Evolutionary conservation across 768 basidiomycete species (phyloP).

Genomic region (Phanerodontia chrysosporium): DNA sequence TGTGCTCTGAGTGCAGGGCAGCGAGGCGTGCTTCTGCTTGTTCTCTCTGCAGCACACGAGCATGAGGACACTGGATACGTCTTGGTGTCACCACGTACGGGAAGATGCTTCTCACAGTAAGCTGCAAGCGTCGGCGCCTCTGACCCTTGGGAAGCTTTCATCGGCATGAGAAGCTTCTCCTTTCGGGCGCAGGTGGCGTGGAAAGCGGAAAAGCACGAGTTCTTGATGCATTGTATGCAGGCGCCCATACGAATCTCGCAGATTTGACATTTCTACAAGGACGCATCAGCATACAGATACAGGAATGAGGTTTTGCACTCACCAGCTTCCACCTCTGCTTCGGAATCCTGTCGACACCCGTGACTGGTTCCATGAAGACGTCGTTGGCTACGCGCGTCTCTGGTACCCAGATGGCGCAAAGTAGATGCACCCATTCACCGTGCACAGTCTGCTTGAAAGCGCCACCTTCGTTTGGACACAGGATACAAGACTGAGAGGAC

Average conservation of each 20-base stretch:
- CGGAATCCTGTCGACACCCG: constrained; percentile 80
- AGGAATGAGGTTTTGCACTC: constrained; percentile 23
- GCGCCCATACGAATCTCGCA: constrained; percentile 68
- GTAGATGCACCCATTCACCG: constrained; percentile 92
- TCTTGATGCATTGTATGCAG: constrained; percentile 93
- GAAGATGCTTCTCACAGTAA: constrained; percentile 88
- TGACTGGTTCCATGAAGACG: constrained; percentile 97
- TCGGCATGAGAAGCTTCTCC: constrained; percentile 78
- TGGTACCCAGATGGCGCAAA: constrained; percentile 97
- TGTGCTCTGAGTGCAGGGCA: constrained; percentile 50
- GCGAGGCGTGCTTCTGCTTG: constrained; percentile 59
- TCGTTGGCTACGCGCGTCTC: constrained; percentile 91
- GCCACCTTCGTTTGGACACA: constrained; percentile 95
- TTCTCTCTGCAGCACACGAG: constrained; percentile 70
- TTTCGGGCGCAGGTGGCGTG: constrained; percentile 92
- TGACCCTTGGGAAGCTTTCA: constrained; percentile 76
- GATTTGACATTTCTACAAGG: constrained; percentile 52
- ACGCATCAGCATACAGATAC: background rate
- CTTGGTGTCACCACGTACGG: constrained; percentile 47
- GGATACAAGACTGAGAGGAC: constrained; percentile 69
- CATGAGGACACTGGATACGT: too few relatives aligned
- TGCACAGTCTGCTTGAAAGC: constrained; percentile 96
- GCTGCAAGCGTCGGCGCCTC: constrained; percentile 72
- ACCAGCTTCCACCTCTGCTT: constrained; percentile 95
- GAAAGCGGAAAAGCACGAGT: constrained; percentile 88